Conservation (phyloP, 805 yeast species). For the Starmerella floris region DNA sequence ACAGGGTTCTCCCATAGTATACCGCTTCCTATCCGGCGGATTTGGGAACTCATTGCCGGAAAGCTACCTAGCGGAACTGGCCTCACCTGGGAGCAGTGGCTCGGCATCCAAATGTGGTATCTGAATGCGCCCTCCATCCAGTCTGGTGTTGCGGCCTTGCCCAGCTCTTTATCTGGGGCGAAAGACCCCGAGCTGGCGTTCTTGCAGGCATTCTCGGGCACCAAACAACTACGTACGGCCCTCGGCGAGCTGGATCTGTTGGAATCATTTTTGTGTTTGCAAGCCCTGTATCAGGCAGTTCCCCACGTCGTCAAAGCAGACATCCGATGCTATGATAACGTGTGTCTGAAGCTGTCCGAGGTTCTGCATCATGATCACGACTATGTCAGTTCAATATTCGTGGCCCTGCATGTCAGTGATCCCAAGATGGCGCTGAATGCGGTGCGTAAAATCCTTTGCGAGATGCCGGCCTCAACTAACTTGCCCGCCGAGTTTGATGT, state of each 20-base stretch:
- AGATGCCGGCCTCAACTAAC: conserved; percentile 21
- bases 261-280: conserved; percentile 18
- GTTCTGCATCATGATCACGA: conserved; percentile 25
- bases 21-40: conserved; percentile 42
- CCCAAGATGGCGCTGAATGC: conserved; percentile 32
- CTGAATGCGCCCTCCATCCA: conserved; percentile 27
- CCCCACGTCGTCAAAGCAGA: conserved; percentile 2
- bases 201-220: conserved; percentile 11
- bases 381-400: conserved; percentile 37
- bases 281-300: conserved; percentile 11
- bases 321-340: conserved; percentile 8
- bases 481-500: conserved; percentile 26
- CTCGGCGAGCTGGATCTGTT: conserved; percentile 10
- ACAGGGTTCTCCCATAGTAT: conserved; percentile 33
- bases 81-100: conserved; percentile 52
- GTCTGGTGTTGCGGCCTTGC: conserved; percentile 6
- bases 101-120: conserved; percentile 51
- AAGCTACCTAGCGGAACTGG: conserved; percentile 20
- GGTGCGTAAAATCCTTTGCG: conserved; percentile 5
- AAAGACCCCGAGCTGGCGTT: conserved; percentile 16
- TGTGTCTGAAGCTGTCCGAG: conserved; percentile 11
- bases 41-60: conserved; percentile 49
- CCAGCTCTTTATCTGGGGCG: background rate
- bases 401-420: conserved; percentile 42
- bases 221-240: conserved; percentile 9